These are phyloP conservation scores for Syncephalastrum contaminatum DNA, from an alignment of 371 early-diverging fungal genomes.

Conservation along the genomic window DNA sequence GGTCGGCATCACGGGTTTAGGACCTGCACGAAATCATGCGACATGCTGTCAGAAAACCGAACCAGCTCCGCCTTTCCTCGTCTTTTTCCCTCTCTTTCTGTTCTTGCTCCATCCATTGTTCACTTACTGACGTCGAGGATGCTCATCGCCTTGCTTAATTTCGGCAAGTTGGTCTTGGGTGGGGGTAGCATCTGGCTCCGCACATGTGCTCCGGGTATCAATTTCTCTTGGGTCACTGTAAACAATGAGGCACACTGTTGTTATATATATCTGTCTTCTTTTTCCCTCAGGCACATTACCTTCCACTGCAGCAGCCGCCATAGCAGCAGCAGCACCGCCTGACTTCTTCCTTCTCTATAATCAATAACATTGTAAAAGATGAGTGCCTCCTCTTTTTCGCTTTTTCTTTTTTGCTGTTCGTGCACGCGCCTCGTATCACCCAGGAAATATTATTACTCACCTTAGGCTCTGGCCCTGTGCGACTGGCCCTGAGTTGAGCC, in stretches of 20 bases:
- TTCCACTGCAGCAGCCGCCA: background rate
- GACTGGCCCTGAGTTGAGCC: slow-evolving; percentile 37
- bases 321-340: background rate
- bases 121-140: slow-evolving; percentile 62
- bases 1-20: slow-evolving; percentile 79
- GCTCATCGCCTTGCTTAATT: slow-evolving; percentile 64
- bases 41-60: slow-evolving; percentile 10
- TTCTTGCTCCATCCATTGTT: background rate
- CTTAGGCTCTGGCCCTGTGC: slow-evolving; percentile 12
- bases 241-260: slow-evolving; percentile 4
- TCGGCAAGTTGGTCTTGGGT: slow-evolving; percentile 62
- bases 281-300: background rate
- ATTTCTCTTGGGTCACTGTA: slow-evolving; percentile 56
- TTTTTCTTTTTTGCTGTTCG: slow-evolving; percentile 4
- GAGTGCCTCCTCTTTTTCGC: background rate
- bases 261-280: background rate
- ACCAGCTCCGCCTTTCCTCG: slow-evolving; percentile 10
- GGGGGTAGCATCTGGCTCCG: slow-evolving; percentile 69
- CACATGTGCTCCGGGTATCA: slow-evolving; percentile 77
- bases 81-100: background rate
- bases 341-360: slow-evolving; percentile 4
- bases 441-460: slow-evolving; percentile 3
- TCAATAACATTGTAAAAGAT: background rate
- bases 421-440: slow-evolving; percentile 3
- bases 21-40: slow-evolving; percentile 34